phyloP scores from a whole-genome alignment of 2,329 filamentous ascomycete genomes.

The Coleophoma eucalyptorum region DNA sequence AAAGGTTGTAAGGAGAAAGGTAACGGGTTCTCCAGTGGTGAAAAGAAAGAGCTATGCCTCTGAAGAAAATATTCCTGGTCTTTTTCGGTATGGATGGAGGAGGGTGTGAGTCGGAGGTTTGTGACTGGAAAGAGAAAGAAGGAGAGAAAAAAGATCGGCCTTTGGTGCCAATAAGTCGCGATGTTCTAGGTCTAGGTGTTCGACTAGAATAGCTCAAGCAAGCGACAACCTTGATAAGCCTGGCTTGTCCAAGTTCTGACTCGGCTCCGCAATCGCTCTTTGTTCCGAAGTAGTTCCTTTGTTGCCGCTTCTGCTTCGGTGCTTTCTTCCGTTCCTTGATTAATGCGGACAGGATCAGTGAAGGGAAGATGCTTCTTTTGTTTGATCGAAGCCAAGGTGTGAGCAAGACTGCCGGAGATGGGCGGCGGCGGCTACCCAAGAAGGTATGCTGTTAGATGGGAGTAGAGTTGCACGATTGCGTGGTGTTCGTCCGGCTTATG shows the following conservation, averaged over 20 bases:
- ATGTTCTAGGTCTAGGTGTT: background rate
- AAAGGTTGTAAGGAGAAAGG: too few species aligned
- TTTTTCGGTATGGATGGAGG: background rate
- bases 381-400: background rate
- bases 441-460: background rate
- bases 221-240: background rate
- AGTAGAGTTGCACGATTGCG: too few species aligned
- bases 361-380: background rate
- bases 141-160: background rate
- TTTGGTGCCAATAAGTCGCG: background rate
- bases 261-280: slow-evolving; percentile 1
- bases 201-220: too few species aligned
- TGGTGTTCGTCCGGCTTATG: background rate
- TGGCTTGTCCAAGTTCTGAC: background rate
- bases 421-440: background rate
- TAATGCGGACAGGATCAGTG: background rate
- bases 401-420: background rate
- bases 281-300: background rate
- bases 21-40: too few species aligned
- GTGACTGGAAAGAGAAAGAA: background rate
- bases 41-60: background rate
- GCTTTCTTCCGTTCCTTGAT: background rate
- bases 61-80: background rate
- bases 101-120: background rate
- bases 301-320: background rate